Base-by-base conservation (phyloP, 2,329 filamentous ascomycete species). In the Sphaerulina musiva region DNA sequence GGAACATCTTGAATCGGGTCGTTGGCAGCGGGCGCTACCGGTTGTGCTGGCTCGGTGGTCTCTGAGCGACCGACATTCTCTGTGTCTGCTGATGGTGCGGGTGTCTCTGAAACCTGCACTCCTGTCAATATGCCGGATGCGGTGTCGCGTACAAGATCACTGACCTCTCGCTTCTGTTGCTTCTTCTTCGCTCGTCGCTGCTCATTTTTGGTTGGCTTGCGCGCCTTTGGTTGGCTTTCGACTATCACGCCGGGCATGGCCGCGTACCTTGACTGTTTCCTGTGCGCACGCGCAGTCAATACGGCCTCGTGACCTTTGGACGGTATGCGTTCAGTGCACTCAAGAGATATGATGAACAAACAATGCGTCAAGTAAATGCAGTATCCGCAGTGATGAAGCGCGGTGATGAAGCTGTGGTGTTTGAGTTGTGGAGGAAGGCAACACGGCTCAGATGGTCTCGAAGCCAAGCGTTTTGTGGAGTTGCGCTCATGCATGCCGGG, bases 121-220 rank as follows among this genome's bases (percentile, higher is more conserved):
- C 56, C 53, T 3, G 17, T 38, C 40, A 38, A 36, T 14, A 45
- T 34, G 14, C 9, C 41, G 48, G 1, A 3, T 17, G 26, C 23
- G 11, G 10, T 36, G 4, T 5, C 31, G 8, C 29, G 7, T 7
- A 14, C 3, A 47, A 14, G n/a, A 8, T 11, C 3, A 34, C 42
- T 55, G 31, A 55, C 43, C 62, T 81, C 73, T 66, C 84, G 84
- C 76, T 95, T 95, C 69, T 89, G 83, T 66, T 89, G 87, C 84
- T 95, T 96, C 81, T 93, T 95, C 78, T 92, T 91, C 46, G 89
- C 87, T 71, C 92, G 84, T 71, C 90, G 83, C 77, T 91, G 85
- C 74, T 95, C 89, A 74, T 96, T 96, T 78, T 96, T 97, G 70
- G 86, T 90, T 77, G 86, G 84, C 76, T 92, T 95, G 69, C 72